Percentiles rank a stretch among this genome's conserved stretches.
phyloP scores from a whole-genome alignment of 192 early-diverging fungal species.

The Phycomyces nitens region DNA sequence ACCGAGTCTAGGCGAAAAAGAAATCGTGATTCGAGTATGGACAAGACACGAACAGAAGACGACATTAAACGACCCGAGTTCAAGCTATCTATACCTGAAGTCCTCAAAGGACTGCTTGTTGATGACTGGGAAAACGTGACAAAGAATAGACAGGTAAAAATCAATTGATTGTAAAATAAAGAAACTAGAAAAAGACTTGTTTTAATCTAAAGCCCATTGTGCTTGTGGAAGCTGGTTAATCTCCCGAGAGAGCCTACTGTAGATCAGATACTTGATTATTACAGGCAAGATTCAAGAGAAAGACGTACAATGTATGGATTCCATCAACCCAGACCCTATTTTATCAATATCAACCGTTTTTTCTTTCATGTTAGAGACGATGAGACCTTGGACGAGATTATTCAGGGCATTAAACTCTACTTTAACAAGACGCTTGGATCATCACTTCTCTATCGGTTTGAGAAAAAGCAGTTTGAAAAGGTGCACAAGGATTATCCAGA shows the following conservation, averaged over 20 bases:
- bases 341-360: background rate
- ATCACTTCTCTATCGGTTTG: conserved; percentile 89
- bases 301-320: background rate
- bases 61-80: conserved; percentile 75
- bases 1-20: conserved; percentile 28
- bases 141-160: conserved; percentile 83
- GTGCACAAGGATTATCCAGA: conserved; percentile 63
- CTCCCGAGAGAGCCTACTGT: conserved; percentile 82
- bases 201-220: too few relatives aligned
- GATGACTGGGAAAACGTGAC: conserved; percentile 98
- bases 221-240: conserved; percentile 70
- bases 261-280: conserved; percentile 69
- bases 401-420: conserved; percentile 85
- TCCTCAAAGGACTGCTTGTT: conserved; percentile 78
- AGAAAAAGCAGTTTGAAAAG: conserved; percentile 90
- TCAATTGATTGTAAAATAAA: background rate
- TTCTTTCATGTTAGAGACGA: conserved; percentile 49
- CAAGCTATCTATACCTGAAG: conserved; percentile 85
- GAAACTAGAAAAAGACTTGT: background rate
- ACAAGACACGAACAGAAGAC: conserved; percentile 50
- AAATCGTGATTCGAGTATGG: conserved; percentile 24
- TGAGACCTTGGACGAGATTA: conserved; percentile 77
- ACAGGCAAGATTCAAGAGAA: conserved; percentile 26
- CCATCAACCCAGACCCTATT: too few relatives aligned
- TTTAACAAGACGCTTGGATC: conserved; percentile 91